Percentiles rank a stretch among this genome's conserved stretches.
These are phyloP conservation scores for Diatrype stigma DNA, from an alignment of 2,329 filamentous ascomycete species.

Conservation along the genomic window DNA sequence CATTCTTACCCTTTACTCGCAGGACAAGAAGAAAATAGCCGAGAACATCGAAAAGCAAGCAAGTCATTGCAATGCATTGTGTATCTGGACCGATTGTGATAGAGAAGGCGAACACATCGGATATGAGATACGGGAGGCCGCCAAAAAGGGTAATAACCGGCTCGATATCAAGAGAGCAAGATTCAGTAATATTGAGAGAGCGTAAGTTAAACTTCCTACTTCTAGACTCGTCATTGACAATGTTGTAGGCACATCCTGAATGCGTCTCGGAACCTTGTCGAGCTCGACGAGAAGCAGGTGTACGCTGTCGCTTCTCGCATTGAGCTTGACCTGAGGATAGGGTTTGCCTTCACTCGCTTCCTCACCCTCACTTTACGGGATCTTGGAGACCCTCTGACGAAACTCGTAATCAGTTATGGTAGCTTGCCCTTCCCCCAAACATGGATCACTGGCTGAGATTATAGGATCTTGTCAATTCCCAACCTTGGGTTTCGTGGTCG, in stretches of 20 bases:
- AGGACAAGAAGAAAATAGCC: constrained; percentile 78
- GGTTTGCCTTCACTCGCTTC: constrained; percentile 86
- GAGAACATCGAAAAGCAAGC: constrained; percentile 82
- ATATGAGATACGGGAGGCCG: constrained; percentile 80
- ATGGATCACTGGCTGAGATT: constrained; percentile 10
- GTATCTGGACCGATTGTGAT: constrained; percentile 99
- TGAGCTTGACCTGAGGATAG: constrained; percentile 88
- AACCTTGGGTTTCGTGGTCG: constrained; percentile 93
- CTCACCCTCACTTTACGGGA: constrained; percentile 73
- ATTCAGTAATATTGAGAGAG: constrained; percentile 95
- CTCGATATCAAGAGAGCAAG: constrained; percentile 80
- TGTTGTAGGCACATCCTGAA: constrained; percentile 70
- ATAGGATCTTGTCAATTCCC: constrained; percentile 91
- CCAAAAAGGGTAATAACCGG: constrained; percentile 64
- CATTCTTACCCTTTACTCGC: constrained; percentile 16
- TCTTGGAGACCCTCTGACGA: constrained; percentile 63
- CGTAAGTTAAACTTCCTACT: constrained; percentile 46
- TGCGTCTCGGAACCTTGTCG: constrained; percentile 71
- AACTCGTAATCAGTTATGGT: constrained; percentile 78
- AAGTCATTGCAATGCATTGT: constrained; percentile 65
- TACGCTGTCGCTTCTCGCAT: constrained; percentile 85
- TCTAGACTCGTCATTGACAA: constrained; percentile 5
- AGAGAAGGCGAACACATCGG: constrained; percentile 97
- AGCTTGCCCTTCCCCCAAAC: constrained; percentile 21
- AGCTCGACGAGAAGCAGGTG: constrained; percentile 80